Conservation (phyloP, 768 basidiomycete genomes). For the Postia placenta region DNA sequence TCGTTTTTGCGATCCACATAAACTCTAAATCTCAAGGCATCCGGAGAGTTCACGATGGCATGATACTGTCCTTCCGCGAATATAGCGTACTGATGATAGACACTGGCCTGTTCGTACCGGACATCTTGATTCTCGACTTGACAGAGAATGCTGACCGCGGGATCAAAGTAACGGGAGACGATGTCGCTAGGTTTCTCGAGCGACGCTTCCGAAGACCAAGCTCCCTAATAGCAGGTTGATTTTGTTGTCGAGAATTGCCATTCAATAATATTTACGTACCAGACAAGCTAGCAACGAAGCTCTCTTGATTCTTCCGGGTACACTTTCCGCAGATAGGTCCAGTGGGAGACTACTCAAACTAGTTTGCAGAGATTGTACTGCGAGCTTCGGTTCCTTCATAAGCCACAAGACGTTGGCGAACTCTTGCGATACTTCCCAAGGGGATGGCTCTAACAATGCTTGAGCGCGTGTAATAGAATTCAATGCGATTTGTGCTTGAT, state of each 20-base stretch:
- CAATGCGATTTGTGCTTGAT: constrained; percentile 74
- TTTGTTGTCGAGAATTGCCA: not conserved
- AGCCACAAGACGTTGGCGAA: constrained; percentile 89
- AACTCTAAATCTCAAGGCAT: constrained; percentile 59
- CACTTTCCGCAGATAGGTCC: not conserved
- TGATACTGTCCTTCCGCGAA: constrained; percentile 90
- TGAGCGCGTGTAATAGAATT: constrained; percentile 81
- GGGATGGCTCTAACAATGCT: constrained; percentile 40
- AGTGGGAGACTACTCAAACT: constrained; percentile 30
- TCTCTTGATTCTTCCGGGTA: constrained; percentile 2
- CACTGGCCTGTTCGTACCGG: constrained; percentile 35
- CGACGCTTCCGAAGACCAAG: constrained; percentile 87
- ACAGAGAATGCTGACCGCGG: constrained; percentile 39
- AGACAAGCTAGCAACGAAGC: constrained; percentile 55
- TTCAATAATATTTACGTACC: constrained; percentile 35
- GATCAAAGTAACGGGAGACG: constrained; percentile 60
- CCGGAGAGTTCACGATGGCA: constrained; percentile 60
- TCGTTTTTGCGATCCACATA: constrained; percentile 68
- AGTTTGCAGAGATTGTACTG: constrained; percentile 73
- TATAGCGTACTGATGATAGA: constrained; percentile 77
- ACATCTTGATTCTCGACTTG: not conserved
- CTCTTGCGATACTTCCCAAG: constrained; percentile 64
- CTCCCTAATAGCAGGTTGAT: constrained; percentile 47
- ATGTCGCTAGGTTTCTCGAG: constrained; percentile 75
- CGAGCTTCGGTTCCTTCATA: constrained; percentile 78